Base-by-base conservation (phyloP, 495 filamentous ascomycete species). In the Pyrenopolyporus hunteri region DNA sequence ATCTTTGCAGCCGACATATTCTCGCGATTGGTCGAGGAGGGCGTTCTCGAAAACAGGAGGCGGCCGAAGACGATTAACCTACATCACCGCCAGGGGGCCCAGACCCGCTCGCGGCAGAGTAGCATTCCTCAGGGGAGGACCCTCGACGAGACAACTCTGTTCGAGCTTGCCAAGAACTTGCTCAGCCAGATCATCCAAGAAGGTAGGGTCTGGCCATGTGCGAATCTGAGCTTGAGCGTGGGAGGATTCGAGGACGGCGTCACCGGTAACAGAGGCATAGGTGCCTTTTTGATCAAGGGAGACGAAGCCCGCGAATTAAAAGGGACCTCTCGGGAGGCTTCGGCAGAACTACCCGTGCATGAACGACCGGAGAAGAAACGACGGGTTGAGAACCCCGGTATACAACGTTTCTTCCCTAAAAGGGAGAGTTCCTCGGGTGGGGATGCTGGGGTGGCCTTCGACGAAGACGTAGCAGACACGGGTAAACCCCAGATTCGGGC, bases 1-100 rank as follows among this genome's bases (percentile, higher is more conserved):
- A 97, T 98, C 51, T 97, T 98, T 72, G 87, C 86, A 10, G 91
- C 92, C 0, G 94, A 98, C 69, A 96, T 98, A 46, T 93, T 89
- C 75, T 87, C 87, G 16, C 85, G 94, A 40, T 80, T 97, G 23
- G 88, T 96, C 4, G 93, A 98, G 62, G 94, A 97, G 73, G 93
- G 93, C 29, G 87, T 96, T 11, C 76, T 95, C 62, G 93, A 97
- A 70, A 88, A 95, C 70, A 92, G 87, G 74, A 84, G 94, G 22
- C 82, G 92, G 51, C 94, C 94, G 4, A 91, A 85, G 70, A 90
- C 88, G 0, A 87, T 96, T 57, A 90, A 89, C 59, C 74, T 98
- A 45, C 89, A 94, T 68, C 87, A 94, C 70, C 82, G 90, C 23
- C 83, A 89, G 68, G 83, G 82, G 23, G 79, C 76, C 2, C 89